Base-by-base conservation (phyloP, 1,139 yeast genomes). In the Kluyveromyces sp. region DNA sequence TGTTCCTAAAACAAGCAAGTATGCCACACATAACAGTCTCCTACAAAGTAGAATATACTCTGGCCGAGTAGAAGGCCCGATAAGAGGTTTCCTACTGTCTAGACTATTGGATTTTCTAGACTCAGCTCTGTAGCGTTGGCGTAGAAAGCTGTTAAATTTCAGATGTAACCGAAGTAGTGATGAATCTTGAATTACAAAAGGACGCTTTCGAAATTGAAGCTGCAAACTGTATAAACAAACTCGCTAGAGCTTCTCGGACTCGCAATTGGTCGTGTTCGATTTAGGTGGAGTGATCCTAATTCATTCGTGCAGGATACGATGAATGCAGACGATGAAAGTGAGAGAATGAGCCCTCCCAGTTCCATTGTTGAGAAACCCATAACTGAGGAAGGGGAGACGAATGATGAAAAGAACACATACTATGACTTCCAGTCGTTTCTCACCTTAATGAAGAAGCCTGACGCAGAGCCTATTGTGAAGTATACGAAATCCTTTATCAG, bases 401-500 rank as follows among this genome's bases (percentile, higher is more conserved):
- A 9, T 20, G 51, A 48, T 19, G 57, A 51, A n/a, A 52, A 48
- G 11, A 57, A 53, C 20, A 45, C 48, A 4, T 49, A 50, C 18
- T 61, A 60, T 65, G 95, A 92, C 60, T 92, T 89, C 62, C 95
- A 85, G 57, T 68, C 73, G 19, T 94, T 94, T 59, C 69, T 89
- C 32, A 70, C 73, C 4, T 87, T 83, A 49, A 71, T 94, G 49
- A 79, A 83, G 45, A 74, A 77, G 47, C 82, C 80, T 52, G 71
- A 77, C 44, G 96, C 97, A 1, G 95, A 87, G 48, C 97, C 98
- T 0, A 75, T 89, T 35, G 89, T 92, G 1, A 75, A 89, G 44
- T 94, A 89, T 57, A 77, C 89, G 36, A 78, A 85, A 59, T 88
- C 86, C 22, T 83, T 94, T 55, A 67, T 94, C 40, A 74, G 73